Evolutionary conservation across 2,329 filamentous ascomycete species (phyloP).

Genomic region (Colletotrichum phormii): DNA sequence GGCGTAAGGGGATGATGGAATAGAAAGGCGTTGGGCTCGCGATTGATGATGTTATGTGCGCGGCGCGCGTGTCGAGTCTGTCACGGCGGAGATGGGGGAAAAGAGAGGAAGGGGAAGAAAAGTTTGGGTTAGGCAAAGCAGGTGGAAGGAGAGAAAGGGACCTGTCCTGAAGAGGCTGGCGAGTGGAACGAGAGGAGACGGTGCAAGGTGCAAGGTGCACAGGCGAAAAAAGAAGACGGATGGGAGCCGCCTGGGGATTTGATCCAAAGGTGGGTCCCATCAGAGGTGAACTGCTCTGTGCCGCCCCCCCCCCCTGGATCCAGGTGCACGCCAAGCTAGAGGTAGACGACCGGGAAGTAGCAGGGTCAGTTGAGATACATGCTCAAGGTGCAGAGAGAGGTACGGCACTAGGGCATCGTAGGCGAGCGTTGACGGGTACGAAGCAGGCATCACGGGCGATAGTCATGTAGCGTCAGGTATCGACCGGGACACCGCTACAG

Average conservation of each 20-base stretch:
- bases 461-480: constrained; percentile 16
- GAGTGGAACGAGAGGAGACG: constrained; percentile 35
- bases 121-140: constrained; percentile 26
- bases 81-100: constrained; percentile 29
- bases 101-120: constrained; percentile 29
- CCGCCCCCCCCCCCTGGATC: constrained; percentile 15
- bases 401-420: neutral
- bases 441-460: neutral
- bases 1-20: constrained; percentile 1
- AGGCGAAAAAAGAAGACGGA: constrained; percentile 25
- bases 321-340: constrained; percentile 24
- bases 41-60: constrained; percentile 28
- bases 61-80: constrained; percentile 32
- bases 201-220: constrained; percentile 20
- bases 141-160: constrained; percentile 26
- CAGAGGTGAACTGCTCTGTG: constrained; percentile 32
- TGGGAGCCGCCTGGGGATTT: constrained; percentile 32
- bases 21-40: constrained; percentile 1
- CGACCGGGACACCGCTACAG: constrained; percentile 8
- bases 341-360: constrained; percentile 17
- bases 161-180: constrained; percentile 34
- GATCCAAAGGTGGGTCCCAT: constrained; percentile 9
- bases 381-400: neutral
- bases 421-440: neutral
- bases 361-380: constrained; percentile 12